Evolutionary conservation across 2,329 filamentous ascomycete genomes (phyloP).

Genomic region (Chrysoporthe puriensis): DNA sequence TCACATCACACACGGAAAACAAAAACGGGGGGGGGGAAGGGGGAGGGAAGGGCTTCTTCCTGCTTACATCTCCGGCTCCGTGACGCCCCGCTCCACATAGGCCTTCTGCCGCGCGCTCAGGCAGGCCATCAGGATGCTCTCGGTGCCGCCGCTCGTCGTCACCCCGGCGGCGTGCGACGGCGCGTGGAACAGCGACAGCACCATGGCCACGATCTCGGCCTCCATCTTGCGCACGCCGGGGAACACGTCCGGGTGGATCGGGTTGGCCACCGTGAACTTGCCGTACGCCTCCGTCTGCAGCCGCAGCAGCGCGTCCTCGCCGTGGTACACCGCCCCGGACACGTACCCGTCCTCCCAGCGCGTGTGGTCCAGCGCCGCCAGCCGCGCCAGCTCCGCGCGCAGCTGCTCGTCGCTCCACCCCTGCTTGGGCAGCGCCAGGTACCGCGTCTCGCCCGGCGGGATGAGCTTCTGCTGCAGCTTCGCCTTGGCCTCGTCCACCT

Average conservation of each 20-base stretch:
- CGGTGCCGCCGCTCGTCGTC: conserved; percentile 89
- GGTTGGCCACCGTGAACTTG: conserved; percentile 93
- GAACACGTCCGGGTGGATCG: conserved; percentile 97
- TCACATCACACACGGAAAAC: background rate
- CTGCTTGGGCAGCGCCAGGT: conserved; percentile 78
- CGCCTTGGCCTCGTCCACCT: conserved; percentile 77
- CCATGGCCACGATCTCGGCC: conserved; percentile 96
- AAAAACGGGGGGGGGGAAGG: background rate
- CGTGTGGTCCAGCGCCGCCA: conserved; percentile 89
- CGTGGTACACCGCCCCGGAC: conserved; percentile 94
- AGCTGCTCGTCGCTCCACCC: conserved; percentile 82
- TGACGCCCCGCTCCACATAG: conserved; percentile 81
- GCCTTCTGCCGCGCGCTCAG: conserved; percentile 89
- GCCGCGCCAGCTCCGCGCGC: conserved; percentile 74
- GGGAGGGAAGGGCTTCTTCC: background rate
- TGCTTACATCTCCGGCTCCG: conserved; percentile 90
- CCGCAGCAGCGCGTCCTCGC: conserved; percentile 77
- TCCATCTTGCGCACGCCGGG: conserved; percentile 99
- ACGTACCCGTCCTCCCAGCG: conserved; percentile 96
- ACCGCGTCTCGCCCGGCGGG: conserved; percentile 70
- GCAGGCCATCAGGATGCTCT: conserved; percentile 96
- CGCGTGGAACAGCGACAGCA: conserved; percentile 85
- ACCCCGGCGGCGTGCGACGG: conserved; percentile 85
- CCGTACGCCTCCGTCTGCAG: conserved; percentile 93
- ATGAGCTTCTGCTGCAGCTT: conserved; percentile 87